Evolutionary conservation across 306 rosid species (phyloP).

Genomic region (Pyrus pyrifolia): DNA sequence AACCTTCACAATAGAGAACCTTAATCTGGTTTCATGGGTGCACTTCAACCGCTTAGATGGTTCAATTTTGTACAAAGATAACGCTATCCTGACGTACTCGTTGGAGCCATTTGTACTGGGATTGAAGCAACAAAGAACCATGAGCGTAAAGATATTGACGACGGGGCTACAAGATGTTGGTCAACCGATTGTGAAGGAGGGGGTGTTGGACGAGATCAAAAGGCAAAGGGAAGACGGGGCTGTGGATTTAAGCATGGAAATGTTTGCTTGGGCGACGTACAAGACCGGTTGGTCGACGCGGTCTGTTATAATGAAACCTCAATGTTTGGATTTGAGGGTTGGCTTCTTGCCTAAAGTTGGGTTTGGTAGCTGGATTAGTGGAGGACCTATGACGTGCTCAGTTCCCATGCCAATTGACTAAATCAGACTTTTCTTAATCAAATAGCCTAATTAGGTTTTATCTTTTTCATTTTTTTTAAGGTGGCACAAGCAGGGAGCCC

Average conservation of each 20-base stretch:
- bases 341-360: not conserved
- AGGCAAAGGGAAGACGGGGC: not conserved
- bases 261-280: not conserved
- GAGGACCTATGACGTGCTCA: not conserved
- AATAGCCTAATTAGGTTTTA: not conserved
- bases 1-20: not conserved
- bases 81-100: not conserved
- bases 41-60: not conserved
- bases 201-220: not conserved
- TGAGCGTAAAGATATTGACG: not conserved
- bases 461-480: not conserved
- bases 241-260: not conserved
- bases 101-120: not conserved
- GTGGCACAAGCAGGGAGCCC: not conserved
- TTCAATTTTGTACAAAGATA: not conserved
- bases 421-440: not conserved
- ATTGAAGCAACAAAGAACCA: not conserved
- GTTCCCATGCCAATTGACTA: not conserved
- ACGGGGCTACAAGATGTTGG: not conserved
- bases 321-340: constrained; percentile 1
- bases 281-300: not conserved
- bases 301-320: not conserved
- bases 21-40: not conserved
- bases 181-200: not conserved
- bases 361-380: not conserved